phyloP scores from a whole-genome alignment of 192 early-diverging fungal species.

The Coemansia sp. region DNA sequence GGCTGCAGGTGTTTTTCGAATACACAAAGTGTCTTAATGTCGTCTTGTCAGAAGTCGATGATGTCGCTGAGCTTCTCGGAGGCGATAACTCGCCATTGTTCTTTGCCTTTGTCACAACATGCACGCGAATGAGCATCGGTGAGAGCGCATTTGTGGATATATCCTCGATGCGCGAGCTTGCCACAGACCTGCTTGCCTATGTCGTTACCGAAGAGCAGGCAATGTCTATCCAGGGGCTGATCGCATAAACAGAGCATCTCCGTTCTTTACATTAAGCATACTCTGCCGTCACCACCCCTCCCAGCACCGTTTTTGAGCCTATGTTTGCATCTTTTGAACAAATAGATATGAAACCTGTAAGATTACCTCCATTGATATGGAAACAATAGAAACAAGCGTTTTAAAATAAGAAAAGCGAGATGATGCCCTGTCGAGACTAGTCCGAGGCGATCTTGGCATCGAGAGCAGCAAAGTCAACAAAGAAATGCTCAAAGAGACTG shows the following conservation, averaged over 20 bases:
- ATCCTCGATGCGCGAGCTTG: slow-evolving; percentile 30
- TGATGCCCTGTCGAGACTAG: slow-evolving; percentile 12
- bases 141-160: slow-evolving; percentile 27
- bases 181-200: slow-evolving; percentile 46
- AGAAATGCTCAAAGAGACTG: slow-evolving; percentile 71
- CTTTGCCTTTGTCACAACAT: slow-evolving; percentile 51
- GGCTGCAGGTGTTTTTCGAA: slow-evolving; percentile 39
- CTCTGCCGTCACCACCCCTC: neutral
- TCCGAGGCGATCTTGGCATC: slow-evolving; percentile 54
- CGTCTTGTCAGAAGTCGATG: slow-evolving; percentile 41
- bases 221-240: slow-evolving; percentile 31
- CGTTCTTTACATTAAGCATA: neutral
- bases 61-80: slow-evolving; percentile 43
- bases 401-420: neutral
- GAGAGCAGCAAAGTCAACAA: slow-evolving; percentile 53
- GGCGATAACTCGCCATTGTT: slow-evolving; percentile 47
- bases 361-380: neutral
- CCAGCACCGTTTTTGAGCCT: neutral
- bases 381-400: neutral
- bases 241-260: neutral
- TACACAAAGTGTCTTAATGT: slow-evolving; percentile 48
- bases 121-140: slow-evolving; percentile 45
- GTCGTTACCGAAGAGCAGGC: slow-evolving; percentile 52
- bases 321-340: neutral
- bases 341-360: neutral